Evolutionary conservation across 2,329 filamentous ascomycete species (phyloP).

Genomic region (Trichoderma endophyticum): DNA sequence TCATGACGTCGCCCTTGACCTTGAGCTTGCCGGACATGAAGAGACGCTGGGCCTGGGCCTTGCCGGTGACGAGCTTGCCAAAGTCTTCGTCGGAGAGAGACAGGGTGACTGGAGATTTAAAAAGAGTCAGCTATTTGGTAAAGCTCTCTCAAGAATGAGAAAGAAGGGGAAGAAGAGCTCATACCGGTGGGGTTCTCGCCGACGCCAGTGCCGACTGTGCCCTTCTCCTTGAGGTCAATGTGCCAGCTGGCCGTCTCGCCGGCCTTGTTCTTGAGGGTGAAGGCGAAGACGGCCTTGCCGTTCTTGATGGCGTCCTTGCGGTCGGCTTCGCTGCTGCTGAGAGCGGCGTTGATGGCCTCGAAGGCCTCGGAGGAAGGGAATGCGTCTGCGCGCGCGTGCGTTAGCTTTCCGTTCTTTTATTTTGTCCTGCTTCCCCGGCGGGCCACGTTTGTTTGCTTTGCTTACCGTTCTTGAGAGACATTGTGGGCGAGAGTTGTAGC

Average conservation of each 20-base stretch:
- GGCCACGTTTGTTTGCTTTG: constrained; percentile 12
- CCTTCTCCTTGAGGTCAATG: constrained; percentile 91
- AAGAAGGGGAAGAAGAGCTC: constrained; percentile 27
- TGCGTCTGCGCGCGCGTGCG: constrained; percentile 50
- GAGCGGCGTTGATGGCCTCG: constrained; percentile 74
- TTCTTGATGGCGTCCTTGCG: constrained; percentile 87
- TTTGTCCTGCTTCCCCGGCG: too few relatives aligned
- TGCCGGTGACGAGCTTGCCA: constrained; percentile 73
- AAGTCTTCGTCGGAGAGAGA: constrained; percentile 84
- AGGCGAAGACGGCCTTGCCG: constrained; percentile 82
- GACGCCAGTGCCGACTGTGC: constrained; percentile 73
- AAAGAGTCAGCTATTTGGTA: not conserved
- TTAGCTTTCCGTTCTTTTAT: not conserved
- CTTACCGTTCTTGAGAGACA: constrained; percentile 73
- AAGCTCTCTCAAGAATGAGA: not conserved
- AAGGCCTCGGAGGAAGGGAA: constrained; percentile 92
- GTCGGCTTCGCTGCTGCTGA: constrained; percentile 65
- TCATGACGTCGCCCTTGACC: constrained; percentile 98
- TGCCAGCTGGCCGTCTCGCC: constrained; percentile 85
- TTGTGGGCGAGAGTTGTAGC: constrained; percentile 39
- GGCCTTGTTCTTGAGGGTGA: constrained; percentile 83
- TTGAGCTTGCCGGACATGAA: constrained; percentile 99
- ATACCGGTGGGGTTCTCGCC: constrained; percentile 80
- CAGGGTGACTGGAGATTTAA: constrained; percentile 67
- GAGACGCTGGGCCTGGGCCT: constrained; percentile 89